Percentiles rank a stretch among this genome's conserved stretches.
Conservation (phyloP, 2,329 filamentous ascomycete genomes). For the Paracoccidioides lutzii region DNA sequence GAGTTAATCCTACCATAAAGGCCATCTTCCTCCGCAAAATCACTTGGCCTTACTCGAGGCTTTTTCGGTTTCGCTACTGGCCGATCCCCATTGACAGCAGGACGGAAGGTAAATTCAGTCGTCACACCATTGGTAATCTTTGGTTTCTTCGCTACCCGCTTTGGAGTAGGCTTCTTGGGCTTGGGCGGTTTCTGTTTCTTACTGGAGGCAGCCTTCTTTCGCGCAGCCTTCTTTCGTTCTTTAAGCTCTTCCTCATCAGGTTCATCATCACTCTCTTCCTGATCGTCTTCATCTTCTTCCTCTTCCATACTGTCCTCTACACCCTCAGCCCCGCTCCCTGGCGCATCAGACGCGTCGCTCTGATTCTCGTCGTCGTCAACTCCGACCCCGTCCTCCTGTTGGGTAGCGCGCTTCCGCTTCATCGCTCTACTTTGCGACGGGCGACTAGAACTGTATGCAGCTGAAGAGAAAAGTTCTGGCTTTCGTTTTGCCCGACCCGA, state of each 20-base stretch:
- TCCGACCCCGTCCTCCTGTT: constrained; percentile 19
- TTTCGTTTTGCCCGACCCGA: constrained; percentile 33
- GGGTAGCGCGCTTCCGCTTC: constrained; percentile 40
- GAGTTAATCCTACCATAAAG: constrained; percentile 39
- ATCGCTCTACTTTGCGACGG: constrained; percentile 6
- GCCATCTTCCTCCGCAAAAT: constrained; percentile 41
- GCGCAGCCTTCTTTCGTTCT: constrained; percentile 38
- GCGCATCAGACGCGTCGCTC: constrained; percentile 19
- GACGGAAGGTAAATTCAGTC: constrained; percentile 43
- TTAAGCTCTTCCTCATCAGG: constrained; percentile 26
- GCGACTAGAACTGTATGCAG: constrained; percentile 15
- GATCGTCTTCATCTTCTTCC: constrained; percentile 17
- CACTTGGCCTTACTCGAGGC: constrained; percentile 38
- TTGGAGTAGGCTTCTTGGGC: constrained; percentile 36
- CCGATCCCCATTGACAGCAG: constrained; percentile 33
- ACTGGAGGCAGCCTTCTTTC: constrained; percentile 24
- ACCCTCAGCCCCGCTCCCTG: constrained; percentile 22
- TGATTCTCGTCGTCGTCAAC: constrained; percentile 14
- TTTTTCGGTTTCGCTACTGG: constrained; percentile 37
- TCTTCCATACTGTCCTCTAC: constrained; percentile 26
- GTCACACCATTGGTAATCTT: constrained; percentile 39
- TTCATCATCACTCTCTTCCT: constrained; percentile 22
- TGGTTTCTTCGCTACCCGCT: constrained; percentile 39
- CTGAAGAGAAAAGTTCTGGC: constrained; percentile 29
- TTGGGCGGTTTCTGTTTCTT: constrained; percentile 32